Base-by-base conservation (phyloP, 768 basidiomycete genomes). In the Saitozyma sp. region DNA sequence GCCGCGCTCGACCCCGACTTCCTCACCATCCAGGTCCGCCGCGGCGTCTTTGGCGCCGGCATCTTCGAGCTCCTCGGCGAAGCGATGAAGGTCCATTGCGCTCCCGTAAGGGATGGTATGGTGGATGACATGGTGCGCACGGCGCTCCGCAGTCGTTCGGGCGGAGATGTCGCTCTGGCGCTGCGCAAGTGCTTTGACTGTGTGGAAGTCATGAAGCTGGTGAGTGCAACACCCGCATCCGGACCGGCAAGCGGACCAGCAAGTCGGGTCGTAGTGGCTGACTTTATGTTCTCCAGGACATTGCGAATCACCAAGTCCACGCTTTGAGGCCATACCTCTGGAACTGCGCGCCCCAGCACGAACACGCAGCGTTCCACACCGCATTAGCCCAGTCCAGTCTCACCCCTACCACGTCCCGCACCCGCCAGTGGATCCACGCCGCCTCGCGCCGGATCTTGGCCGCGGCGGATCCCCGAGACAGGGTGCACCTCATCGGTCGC, bases 261-360 rank as follows among this genome's bases (percentile, higher is more conserved):
- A 16, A 3, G 53, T 51, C 70, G 62, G 59, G 67, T 52, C 3
- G 46, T 4, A 13, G 9, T 17, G 7, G 59, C 94, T 92, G 93
- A 96, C 78, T 92, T 96, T 65, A 29, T 29, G 46, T 1, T 2
- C n/a, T 17, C 9, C 61, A 95, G 92, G 93, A 96, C 78, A 93
- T 96, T 65, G 93, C 93, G 37, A 96, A 96, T 77, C 93, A 95
- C 80, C 93, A 95, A 80, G 85, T 96, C 40, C 89, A 92, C 74
- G 88, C 90, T 40, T 84, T 94, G n/a, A 88, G 92, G 54, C 91
- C 92, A n/a, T 91, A 88, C 82, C 85, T 96, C 60, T 84, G 90
- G 69, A 86, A 87, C 62, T 87, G 87, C 45, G 87, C 92, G 1
- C 86, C 88, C 19, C 85, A 87, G 46, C 90, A 89, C 72, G 92